Percentiles rank a stretch among this genome's conserved stretches.
Conservation (phyloP, 352 stramenopile species). For the Globisporangium emineosum region DNA sequence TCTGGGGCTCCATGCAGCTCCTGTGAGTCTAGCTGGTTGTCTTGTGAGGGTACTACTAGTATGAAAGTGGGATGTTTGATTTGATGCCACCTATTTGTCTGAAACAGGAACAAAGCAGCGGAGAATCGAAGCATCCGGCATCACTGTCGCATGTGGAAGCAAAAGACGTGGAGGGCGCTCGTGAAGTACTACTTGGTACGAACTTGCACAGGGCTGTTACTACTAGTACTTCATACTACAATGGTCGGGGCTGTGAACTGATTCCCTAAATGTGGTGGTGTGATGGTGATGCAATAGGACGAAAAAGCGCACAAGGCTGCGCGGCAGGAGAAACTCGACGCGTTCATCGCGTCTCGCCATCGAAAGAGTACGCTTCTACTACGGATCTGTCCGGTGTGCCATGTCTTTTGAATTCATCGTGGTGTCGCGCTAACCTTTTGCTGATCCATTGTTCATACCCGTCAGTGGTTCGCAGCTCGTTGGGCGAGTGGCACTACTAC, state of each 20-base stretch:
- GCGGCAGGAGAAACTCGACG: constrained; percentile 22
- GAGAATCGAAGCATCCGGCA: constrained; percentile 30
- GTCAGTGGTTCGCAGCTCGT: constrained; percentile 21
- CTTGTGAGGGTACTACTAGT: neutral
- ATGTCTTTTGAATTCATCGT: neutral
- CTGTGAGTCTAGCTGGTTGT: constrained; percentile 26
- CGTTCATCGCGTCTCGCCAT: constrained; percentile 32
- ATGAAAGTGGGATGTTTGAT: neutral
- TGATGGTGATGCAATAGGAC: no score
- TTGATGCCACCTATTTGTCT: neutral
- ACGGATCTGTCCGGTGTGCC: neutral
- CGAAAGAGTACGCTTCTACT: constrained; percentile 27
- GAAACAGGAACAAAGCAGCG: constrained; percentile 35
- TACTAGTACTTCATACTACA: neutral
- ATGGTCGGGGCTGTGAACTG: neutral
- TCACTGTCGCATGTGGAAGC: constrained; percentile 10
- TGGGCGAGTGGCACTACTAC: constrained; percentile 37
- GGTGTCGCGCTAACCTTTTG: neutral
- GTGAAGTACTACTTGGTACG: constrained; percentile 34
- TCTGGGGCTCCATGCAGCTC: constrained; percentile 36
- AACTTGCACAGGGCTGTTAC: neutral
- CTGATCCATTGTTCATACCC: neutral
- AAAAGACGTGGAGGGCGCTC: constrained; percentile 8
- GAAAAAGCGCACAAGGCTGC: constrained; percentile 24
- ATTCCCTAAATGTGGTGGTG: neutral